A percentile compares a stretch with the other conserved stretches of the same genome.
phyloP scores from a whole-genome alignment of 768 basidiomycete genomes.

The Strobilomyces confusus region DNA sequence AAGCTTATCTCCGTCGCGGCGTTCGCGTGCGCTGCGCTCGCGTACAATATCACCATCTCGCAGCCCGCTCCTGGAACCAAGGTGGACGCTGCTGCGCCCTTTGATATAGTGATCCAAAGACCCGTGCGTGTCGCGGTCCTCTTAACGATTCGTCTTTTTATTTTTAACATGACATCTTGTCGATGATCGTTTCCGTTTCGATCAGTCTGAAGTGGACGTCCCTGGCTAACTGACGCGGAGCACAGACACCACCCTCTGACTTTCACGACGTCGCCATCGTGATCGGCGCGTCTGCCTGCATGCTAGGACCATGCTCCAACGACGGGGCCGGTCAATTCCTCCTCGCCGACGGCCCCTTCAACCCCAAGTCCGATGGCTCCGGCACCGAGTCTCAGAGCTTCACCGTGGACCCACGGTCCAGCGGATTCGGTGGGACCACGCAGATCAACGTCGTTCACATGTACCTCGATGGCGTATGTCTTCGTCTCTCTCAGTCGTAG shows the following conservation, averaged over 20 bases:
- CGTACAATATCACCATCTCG: conserved; percentile 38
- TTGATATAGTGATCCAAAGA: conserved; percentile 39
- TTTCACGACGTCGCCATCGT: conserved; percentile 3
- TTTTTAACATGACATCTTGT: no score
- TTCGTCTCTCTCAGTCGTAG: no score
- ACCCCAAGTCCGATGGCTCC: background rate
- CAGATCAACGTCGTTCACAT: no score
- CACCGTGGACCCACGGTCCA: conserved; percentile 1
- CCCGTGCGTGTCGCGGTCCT: conserved; percentile 39
- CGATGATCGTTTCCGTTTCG: background rate
- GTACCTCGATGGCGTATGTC: no score
- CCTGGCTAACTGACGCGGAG: background rate
- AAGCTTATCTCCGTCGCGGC: conserved; percentile 7
- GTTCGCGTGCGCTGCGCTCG: conserved; percentile 27
- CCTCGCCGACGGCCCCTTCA: conserved; percentile 1
- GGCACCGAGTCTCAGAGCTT: conserved; percentile 1
- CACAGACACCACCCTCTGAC: background rate
- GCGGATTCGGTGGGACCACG: background rate
- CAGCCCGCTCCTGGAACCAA: conserved; percentile 31
- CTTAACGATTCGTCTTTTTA: no score
- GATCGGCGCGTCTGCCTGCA: background rate
- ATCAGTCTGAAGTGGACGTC: no score
- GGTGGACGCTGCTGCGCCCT: conserved; percentile 30
- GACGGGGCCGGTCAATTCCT: background rate
- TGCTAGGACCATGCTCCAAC: background rate